Evolutionary conservation across 2,329 filamentous ascomycete genomes (phyloP).

Genomic region (Esteya vermicola): DNA sequence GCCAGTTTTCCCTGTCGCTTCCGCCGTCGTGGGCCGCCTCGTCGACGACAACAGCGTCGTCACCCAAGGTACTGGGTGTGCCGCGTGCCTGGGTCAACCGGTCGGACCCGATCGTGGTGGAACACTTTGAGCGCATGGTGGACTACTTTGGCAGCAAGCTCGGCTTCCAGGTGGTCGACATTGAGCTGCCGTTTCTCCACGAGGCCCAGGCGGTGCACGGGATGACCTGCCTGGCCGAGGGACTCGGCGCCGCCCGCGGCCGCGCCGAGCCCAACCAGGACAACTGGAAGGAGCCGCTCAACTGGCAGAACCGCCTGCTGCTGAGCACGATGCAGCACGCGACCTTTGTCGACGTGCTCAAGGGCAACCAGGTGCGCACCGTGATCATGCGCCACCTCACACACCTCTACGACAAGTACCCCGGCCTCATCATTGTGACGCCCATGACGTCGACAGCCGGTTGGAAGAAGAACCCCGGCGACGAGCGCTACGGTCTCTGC

Average conservation of each 20-base stretch:
- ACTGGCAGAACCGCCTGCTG: constrained; percentile 55
- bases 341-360: constrained; percentile 53
- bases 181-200: constrained; percentile 50
- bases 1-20: constrained; percentile 46
- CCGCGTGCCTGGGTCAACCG: constrained; percentile 55
- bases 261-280: constrained; percentile 25
- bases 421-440: constrained; percentile 63
- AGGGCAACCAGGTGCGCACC: constrained; percentile 58
- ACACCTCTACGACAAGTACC: constrained; percentile 52
- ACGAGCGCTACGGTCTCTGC: constrained; percentile 55
- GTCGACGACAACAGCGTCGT: too few relatives aligned
- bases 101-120: constrained; percentile 48
- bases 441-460: constrained; percentile 65
- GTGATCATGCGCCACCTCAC: constrained; percentile 69
- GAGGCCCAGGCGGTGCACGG: constrained; percentile 67
- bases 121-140: constrained; percentile 47
- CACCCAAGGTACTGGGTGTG: constrained; percentile 50
- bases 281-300: constrained; percentile 40
- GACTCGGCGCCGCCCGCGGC: constrained; percentile 31
- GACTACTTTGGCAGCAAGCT: constrained; percentile 37
- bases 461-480: constrained; percentile 48
- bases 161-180: constrained; percentile 38
- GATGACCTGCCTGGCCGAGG: constrained; percentile 63
- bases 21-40: constrained; percentile 13
- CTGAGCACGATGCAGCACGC: constrained; percentile 51